phyloP scores from a whole-genome alignment of 1,284 basidiomycete species.

The Ustilago hordei region DNA sequence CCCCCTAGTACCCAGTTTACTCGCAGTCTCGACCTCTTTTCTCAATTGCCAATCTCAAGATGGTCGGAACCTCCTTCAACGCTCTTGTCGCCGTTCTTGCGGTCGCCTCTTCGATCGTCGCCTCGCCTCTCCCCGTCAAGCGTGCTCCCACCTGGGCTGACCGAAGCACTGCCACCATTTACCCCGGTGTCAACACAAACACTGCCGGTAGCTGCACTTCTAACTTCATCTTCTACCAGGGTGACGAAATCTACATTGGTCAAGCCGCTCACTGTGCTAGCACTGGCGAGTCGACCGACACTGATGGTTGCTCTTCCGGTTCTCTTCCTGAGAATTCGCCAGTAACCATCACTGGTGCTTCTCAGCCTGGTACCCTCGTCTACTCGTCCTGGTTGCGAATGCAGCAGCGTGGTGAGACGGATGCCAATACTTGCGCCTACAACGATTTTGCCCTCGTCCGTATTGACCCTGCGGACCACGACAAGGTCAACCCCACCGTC shows the following conservation, averaged over 20 bases:
- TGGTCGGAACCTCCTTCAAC: constrained; percentile 30
- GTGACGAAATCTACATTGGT: constrained; percentile 50
- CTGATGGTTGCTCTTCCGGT: constrained; percentile 46
- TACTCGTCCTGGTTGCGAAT: constrained; percentile 56
- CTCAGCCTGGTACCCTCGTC: constrained; percentile 39
- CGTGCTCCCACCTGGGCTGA: constrained; percentile 47
- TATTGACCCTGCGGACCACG: constrained; percentile 54
- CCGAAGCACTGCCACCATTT: constrained; percentile 38
- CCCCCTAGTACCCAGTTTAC: background rate
- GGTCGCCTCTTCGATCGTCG: constrained; percentile 23
- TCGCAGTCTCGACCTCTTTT: background rate
- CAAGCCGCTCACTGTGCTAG: constrained; percentile 56
- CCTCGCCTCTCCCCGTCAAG: constrained; percentile 24
- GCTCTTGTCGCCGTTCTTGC: constrained; percentile 22
- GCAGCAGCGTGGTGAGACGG: constrained; percentile 49
- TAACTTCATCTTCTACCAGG: constrained; percentile 54
- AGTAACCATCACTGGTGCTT: constrained; percentile 55
- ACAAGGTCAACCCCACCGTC: constrained; percentile 54
- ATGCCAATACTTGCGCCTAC: constrained; percentile 50
- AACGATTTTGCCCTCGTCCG: constrained; percentile 54
- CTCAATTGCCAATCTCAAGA: constrained; percentile 8
- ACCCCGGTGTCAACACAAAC: constrained; percentile 59
- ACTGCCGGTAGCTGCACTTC: constrained; percentile 53
- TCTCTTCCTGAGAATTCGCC: constrained; percentile 50
- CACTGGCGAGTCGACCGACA: constrained; percentile 43